phyloP scores from a whole-genome alignment of 176 grass and related monocot species.

The Avena insularis region DNA sequence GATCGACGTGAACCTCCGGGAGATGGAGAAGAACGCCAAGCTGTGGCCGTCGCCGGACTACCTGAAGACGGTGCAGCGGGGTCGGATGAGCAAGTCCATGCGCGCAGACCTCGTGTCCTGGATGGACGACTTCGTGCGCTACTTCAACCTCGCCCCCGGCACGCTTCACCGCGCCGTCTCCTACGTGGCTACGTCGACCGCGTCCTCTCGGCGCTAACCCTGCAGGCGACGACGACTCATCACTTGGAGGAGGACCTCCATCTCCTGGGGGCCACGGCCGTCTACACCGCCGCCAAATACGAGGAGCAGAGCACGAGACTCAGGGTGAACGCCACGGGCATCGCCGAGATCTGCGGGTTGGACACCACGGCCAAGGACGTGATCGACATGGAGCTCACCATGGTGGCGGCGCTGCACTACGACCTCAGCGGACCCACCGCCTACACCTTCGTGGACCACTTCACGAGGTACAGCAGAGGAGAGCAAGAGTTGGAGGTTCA shows the following conservation, averaged over 20 bases:
- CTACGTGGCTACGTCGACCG: too few species aligned
- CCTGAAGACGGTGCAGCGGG: too few species aligned
- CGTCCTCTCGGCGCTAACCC: too few species aligned
- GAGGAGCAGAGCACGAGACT: background rate
- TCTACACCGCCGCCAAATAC: slow-evolving; percentile 45
- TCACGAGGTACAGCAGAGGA: background rate
- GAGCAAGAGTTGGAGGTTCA: background rate
- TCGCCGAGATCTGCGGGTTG: background rate
- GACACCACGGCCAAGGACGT: background rate
- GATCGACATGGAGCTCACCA: slow-evolving; percentile 12
- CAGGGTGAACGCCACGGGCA: background rate
- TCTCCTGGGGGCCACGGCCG: slow-evolving; percentile 33
- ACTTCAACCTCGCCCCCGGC: background rate
- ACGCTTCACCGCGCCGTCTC: too few species aligned
- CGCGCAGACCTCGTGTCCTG: too few species aligned
- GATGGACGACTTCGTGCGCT: background rate
- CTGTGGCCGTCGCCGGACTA: too few species aligned
- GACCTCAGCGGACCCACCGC: slow-evolving; percentile 32
- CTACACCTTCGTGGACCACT: slow-evolving; percentile 44
- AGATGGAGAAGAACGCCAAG: too few species aligned
- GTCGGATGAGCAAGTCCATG: too few species aligned
- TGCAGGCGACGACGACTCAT: background rate
- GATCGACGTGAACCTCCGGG: too few species aligned
- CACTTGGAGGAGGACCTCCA: background rate
- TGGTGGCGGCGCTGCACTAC: slow-evolving; percentile 32